Conservation (phyloP, 2,329 filamentous ascomycete genomes). For the Septoria linicola region DNA sequence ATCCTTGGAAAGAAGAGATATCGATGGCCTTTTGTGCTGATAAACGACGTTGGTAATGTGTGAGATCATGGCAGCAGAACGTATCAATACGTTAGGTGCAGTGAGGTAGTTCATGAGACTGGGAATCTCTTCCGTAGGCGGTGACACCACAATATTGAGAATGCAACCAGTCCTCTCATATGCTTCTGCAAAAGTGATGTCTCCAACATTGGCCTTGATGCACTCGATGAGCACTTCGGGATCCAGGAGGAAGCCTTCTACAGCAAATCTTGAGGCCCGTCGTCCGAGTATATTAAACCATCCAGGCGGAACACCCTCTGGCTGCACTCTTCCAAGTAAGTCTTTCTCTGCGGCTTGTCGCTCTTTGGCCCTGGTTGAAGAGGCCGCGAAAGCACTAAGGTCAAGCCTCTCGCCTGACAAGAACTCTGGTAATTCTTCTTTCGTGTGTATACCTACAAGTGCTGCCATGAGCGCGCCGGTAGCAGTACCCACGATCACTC, state of each 20-base stretch:
- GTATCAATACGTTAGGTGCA: conserved; percentile 86
- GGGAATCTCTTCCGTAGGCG: conserved; percentile 72
- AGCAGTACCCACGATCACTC: conserved; percentile 87
- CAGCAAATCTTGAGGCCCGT: conserved; percentile 66
- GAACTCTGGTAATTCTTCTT: conserved; percentile 76
- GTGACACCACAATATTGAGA: conserved; percentile 87
- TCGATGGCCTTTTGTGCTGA: conserved; percentile 55
- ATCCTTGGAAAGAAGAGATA: conserved; percentile 72
- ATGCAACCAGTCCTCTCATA: conserved; percentile 81
- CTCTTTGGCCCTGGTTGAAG: conserved; percentile 34
- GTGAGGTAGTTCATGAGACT: conserved; percentile 89
- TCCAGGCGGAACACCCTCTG: conserved; percentile 56
- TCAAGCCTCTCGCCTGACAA: conserved; percentile 79
- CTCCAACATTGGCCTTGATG: conserved; percentile 79
- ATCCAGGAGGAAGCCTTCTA: conserved; percentile 81
- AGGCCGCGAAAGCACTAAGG: conserved; percentile 69
- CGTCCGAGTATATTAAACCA: conserved; percentile 61
- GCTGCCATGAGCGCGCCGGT: conserved; percentile 88
- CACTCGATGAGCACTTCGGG: conserved; percentile 71
- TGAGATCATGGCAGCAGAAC: conserved; percentile 75
- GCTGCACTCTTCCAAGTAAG: conserved; percentile 35
- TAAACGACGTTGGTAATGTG: conserved; percentile 69
- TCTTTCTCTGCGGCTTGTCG: conserved; percentile 16
- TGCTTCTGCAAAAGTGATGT: conserved; percentile 90
- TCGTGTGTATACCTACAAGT: conserved; percentile 80